Base-by-base conservation (phyloP, 352 stramenopile species). In the Phytophthora idaei region DNA sequence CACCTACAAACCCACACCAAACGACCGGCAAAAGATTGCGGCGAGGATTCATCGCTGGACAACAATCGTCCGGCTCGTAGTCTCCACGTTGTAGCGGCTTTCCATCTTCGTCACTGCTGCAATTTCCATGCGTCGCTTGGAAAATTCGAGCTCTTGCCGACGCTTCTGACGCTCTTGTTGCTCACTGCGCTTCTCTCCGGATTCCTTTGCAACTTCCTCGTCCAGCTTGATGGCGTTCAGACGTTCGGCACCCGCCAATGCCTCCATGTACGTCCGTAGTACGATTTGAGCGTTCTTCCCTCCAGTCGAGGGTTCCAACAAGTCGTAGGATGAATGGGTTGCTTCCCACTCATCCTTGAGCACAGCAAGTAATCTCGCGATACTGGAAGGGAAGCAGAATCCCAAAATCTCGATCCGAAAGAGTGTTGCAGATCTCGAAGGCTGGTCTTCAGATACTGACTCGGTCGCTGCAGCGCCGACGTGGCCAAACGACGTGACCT, bases 181-280 rank as follows among this genome's bases (percentile, higher is more conserved):
- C 9, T 61, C 46, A 31, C 4, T 28, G 27, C 14, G 36, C 8
- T 52, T 64, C n/a, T 61, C 28, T 54, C 51, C 29, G 17, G 51
- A 34, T 4, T 28, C 14, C 6, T n/a, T 48, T 47, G 39, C 37
- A 58, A 56, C 41, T 28, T 65, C 54, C 29, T 69, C 63, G 21
- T 80, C 58, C n/a, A 90, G 46, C n/a, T 76, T 76, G 25, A 85
- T 52, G 8, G 78, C 77, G n/a, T 93, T 93, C 61, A 93, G 60
- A 15, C 85, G 73, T 63, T 93, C 85, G 4, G 73, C 62, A 11
- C 71, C 63, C 11, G 61, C 17, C n/a, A 73, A 28, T 21, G 77
- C 59, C 42, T 89, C 77, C 76, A 89, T 82, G 58, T 78, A 80
- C 5, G 63, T 57, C 39, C 68, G 76, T 15, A 89, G 17, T 32